Evolutionary conservation across 768 basidiomycete genomes (phyloP).

Genomic region (Lactarius indigo): DNA sequence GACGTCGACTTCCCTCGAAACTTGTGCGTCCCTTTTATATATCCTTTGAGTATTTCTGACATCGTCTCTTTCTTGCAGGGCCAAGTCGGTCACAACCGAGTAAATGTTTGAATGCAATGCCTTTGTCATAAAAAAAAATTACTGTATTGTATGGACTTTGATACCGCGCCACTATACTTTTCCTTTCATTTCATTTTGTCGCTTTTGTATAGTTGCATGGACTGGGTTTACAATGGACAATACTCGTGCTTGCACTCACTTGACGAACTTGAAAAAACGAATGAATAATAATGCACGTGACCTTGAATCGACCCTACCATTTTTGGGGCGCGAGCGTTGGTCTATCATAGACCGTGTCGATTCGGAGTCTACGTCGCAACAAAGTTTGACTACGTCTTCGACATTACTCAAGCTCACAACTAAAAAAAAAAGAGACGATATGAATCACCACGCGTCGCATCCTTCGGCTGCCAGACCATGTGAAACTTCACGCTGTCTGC

Average conservation of each 20-base stretch:
- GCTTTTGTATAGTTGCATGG: conserved; percentile 10
- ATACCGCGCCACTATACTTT: conserved; percentile 6
- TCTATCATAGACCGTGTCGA: too few relatives aligned
- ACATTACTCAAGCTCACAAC: too few relatives aligned
- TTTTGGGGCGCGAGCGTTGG: too few relatives aligned
- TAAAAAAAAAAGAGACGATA: too few relatives aligned
- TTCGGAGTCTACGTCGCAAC: too few relatives aligned
- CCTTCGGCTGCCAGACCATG: too few relatives aligned
- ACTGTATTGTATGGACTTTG: conserved; percentile 14
- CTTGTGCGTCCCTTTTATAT: conserved; percentile 51
- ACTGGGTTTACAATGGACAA: neutral
- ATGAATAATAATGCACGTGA: too few relatives aligned
- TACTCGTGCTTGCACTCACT: neutral
- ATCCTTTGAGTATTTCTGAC: conserved; percentile 9
- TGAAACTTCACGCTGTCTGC: too few relatives aligned
- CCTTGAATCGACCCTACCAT: too few relatives aligned
- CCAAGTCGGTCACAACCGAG: conserved; percentile 36
- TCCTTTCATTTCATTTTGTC: neutral
- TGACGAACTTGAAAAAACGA: too few relatives aligned
- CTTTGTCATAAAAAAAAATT: conserved; percentile 5
- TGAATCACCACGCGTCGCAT: too few relatives aligned
- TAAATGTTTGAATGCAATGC: conserved; percentile 20
- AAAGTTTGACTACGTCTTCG: too few relatives aligned
- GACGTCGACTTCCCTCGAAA: conserved; percentile 99
- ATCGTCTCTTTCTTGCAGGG: conserved; percentile 24